Conservation (phyloP, 176 grass and related monocot genomes). For the Zoysia japonica region DNA sequence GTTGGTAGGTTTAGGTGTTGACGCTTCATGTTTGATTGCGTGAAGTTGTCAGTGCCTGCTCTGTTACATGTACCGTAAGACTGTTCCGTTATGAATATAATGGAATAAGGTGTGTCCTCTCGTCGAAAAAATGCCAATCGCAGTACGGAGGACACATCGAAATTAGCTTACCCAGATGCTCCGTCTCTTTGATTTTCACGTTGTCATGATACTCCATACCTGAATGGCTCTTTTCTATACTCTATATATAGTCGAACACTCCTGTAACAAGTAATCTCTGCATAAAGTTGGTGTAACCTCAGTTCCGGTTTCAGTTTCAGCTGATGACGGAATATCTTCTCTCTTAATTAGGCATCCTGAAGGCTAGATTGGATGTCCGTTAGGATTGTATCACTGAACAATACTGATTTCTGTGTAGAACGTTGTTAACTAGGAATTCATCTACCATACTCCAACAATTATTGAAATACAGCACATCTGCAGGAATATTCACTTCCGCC, state of each 20-base stretch:
- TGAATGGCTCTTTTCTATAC: not conserved
- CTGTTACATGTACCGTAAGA: not conserved
- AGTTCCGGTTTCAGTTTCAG: not conserved
- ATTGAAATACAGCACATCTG: slow-evolving; percentile 7
- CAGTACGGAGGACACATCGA: not conserved
- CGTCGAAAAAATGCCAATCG: not conserved
- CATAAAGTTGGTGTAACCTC: not conserved
- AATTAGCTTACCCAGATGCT: not conserved
- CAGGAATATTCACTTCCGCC: slow-evolving; percentile 62
- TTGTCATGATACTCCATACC: not conserved
- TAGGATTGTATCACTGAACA: not conserved
- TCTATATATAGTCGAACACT: not conserved
- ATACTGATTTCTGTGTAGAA: slow-evolving; percentile 28
- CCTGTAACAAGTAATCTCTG: not conserved
- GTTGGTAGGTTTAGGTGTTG: not conserved
- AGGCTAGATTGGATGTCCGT: not conserved
- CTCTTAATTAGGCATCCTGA: not conserved
- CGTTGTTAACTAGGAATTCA: not conserved
- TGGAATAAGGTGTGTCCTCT: too few relatives aligned
- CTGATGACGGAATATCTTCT: not conserved
- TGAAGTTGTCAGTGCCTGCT: not conserved
- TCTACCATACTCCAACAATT: not conserved
- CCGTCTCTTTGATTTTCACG: not conserved
- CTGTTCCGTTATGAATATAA: too few relatives aligned
- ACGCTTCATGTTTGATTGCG: not conserved